phyloP scores from a whole-genome alignment of 768 basidiomycete species.

The Phallus indusiatus region DNA sequence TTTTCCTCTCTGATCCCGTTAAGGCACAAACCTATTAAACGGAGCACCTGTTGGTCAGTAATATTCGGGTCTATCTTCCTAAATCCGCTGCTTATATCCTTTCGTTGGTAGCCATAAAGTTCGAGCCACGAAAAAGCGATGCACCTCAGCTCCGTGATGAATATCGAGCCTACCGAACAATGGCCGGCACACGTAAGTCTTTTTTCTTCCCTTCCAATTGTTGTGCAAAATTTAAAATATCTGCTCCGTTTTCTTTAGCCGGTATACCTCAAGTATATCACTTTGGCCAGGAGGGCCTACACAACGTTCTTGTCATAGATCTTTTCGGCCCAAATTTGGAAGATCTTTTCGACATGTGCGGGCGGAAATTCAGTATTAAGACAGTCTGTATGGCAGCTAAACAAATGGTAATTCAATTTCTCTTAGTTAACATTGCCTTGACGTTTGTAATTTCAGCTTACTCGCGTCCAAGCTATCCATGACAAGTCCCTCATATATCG shows the following conservation, averaged over 20 bases:
- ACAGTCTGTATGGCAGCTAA: slow-evolving; percentile 98
- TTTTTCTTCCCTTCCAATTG: neutral
- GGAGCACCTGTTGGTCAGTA: slow-evolving; percentile 86
- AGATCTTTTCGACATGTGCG: slow-evolving; percentile 98
- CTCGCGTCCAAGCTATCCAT: slow-evolving; percentile 94
- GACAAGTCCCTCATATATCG: slow-evolving; percentile 51
- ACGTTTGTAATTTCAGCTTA: slow-evolving; percentile 40
- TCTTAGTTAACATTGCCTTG: neutral
- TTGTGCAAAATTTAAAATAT: neutral
- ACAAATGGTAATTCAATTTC: slow-evolving; percentile 72
- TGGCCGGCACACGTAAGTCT: slow-evolving; percentile 77
- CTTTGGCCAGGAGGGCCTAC: slow-evolving; percentile 96
- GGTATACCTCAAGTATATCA: slow-evolving; percentile 98
- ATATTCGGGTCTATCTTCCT: slow-evolving; percentile 54
- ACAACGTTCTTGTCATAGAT: slow-evolving; percentile 93
- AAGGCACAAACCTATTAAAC: slow-evolving; percentile 72
- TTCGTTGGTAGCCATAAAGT: neutral
- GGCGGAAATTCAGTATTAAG: slow-evolving; percentile 96
- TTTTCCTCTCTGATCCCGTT: slow-evolving; percentile 4
- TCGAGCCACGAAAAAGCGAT: slow-evolving; percentile 93
- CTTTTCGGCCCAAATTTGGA: slow-evolving; percentile 95
- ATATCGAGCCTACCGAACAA: slow-evolving; percentile 92
- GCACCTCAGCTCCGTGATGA: slow-evolving; percentile 97
- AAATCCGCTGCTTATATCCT: slow-evolving; percentile 10
- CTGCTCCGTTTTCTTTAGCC: slow-evolving; percentile 35